A percentile compares a stretch with the other conserved stretches of the same genome.
These are phyloP conservation scores for Trypanosoma cruzi DNA, from an alignment of 208 protist species.

Conservation along the genomic window DNA sequence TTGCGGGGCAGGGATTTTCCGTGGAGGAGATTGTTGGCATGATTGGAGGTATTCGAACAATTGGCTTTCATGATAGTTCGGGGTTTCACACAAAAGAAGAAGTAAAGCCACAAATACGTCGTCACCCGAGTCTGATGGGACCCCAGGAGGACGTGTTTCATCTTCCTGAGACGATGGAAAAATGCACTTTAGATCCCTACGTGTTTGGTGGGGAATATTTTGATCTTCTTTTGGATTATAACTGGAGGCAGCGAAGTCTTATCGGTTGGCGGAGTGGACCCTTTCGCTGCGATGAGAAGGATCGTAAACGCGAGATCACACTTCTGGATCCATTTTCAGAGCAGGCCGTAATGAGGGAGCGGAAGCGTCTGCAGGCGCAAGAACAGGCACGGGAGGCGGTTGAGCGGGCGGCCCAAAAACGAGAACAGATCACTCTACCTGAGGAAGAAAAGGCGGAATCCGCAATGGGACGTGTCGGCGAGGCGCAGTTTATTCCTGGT, in stretches of 20 bases:
- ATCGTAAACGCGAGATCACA: conserved; percentile 64
- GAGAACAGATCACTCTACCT: conserved; percentile 4
- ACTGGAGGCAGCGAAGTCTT: conserved; percentile 57
- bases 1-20: conserved; percentile 69
- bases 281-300: conserved; percentile 65
- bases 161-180: conserved; percentile 51
- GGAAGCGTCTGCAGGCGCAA: conserved; percentile 39
- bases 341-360: conserved; percentile 47
- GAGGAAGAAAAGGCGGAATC: conserved; percentile 9
- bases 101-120: conserved; percentile 64
- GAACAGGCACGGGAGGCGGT: conserved; percentile 42
- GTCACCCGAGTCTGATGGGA: conserved; percentile 29
- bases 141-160: conserved; percentile 52
- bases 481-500: conserved; percentile 71
- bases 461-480: conserved; percentile 47
- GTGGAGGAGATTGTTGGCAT: conserved; percentile 79
- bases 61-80: conserved; percentile 76
- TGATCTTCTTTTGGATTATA: conserved; percentile 81
- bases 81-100: conserved; percentile 78
- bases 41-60: conserved; percentile 61
- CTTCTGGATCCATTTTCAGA: conserved; percentile 85
- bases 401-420: conserved; percentile 32
- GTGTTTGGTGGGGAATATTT: conserved; percentile 90
- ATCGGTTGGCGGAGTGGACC: conserved; percentile 28
- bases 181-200: conserved; percentile 86